phyloP scores from a whole-genome alignment of 768 basidiomycete species.

The Terana coerulea region DNA sequence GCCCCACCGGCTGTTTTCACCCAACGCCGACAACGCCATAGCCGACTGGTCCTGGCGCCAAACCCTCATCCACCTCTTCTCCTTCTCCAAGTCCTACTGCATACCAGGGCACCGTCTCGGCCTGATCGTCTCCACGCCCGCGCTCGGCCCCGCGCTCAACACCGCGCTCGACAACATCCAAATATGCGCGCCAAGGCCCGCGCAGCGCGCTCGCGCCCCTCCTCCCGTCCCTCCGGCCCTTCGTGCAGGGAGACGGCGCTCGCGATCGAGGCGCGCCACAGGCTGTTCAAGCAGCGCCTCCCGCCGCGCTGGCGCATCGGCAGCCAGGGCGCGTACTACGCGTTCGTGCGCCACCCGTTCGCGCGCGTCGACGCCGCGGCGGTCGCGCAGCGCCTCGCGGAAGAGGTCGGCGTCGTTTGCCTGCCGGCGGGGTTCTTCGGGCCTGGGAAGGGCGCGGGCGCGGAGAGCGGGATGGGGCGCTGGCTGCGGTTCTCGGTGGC shows the following conservation, averaged over 20 bases:
- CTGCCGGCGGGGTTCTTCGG: constrained; percentile 67
- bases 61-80: constrained; percentile 66
- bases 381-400: constrained; percentile 57
- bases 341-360: constrained; percentile 72
- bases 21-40: not conserved
- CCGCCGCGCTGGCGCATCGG: constrained; percentile 57
- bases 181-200: constrained; percentile 71
- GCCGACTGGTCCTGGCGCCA: constrained; percentile 50
- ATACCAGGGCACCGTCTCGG: constrained; percentile 85
- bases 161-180: constrained; percentile 78
- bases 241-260: constrained; percentile 48
- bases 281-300: constrained; percentile 48
- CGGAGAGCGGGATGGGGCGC: constrained; percentile 39
- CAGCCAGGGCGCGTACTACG: constrained; percentile 71
- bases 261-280: constrained; percentile 48
- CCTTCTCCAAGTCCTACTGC: constrained; percentile 77
- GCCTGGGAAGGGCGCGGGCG: constrained; percentile 21
- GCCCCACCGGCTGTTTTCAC: constrained; percentile 57
- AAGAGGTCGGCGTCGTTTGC: constrained; percentile 58
- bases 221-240: constrained; percentile 47
- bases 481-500: constrained; percentile 83
- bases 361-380: constrained; percentile 38
- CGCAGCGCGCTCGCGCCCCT: constrained; percentile 58
- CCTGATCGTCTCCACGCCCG: constrained; percentile 57
- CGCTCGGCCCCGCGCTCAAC: constrained; percentile 45